These are phyloP conservation scores for Thermothelomyces thermophilus DNA, from an alignment of 2,329 filamentous ascomycete species.

Conservation along the genomic window DNA sequence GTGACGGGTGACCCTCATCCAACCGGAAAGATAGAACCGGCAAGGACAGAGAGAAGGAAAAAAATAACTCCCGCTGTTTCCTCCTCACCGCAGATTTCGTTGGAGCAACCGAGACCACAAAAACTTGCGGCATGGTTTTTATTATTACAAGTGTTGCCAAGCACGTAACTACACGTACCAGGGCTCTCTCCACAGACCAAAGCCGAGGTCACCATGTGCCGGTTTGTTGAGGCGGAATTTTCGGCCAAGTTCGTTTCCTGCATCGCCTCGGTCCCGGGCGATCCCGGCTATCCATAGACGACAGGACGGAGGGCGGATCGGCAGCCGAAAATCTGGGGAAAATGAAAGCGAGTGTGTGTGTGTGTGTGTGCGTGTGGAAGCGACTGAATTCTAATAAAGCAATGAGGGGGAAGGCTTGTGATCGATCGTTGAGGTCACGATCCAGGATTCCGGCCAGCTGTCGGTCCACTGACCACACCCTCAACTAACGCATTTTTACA, in stretches of 20 bases:
- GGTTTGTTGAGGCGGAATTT: neutral
- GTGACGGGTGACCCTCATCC: neutral
- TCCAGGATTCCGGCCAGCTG: neutral
- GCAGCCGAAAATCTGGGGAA: slow-evolving; percentile 20
- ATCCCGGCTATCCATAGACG: neutral
- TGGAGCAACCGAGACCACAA: neutral
- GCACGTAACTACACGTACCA: no score
- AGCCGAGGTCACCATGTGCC: neutral
- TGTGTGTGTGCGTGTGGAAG: neutral
- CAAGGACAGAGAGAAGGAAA: no score
- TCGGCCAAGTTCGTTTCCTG: neutral
- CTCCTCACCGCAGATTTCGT: neutral
- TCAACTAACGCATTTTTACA: slow-evolving; percentile 9
- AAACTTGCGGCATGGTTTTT: neutral
- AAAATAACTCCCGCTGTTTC: no score
- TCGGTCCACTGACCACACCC: slow-evolving; percentile 13
- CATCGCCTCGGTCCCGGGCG: neutral
- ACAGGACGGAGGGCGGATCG: no score
- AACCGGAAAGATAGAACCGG: no score
- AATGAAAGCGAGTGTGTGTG: neutral
- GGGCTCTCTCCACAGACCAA: no score
- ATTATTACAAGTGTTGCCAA: neutral
- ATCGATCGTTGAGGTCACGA: slow-evolving; percentile 13
- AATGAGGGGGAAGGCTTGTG: slow-evolving; percentile 11
- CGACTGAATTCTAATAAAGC: neutral